These are phyloP conservation scores for Pisolithus marmoratus DNA, from an alignment of 768 basidiomycete genomes.

Conservation along the genomic window DNA sequence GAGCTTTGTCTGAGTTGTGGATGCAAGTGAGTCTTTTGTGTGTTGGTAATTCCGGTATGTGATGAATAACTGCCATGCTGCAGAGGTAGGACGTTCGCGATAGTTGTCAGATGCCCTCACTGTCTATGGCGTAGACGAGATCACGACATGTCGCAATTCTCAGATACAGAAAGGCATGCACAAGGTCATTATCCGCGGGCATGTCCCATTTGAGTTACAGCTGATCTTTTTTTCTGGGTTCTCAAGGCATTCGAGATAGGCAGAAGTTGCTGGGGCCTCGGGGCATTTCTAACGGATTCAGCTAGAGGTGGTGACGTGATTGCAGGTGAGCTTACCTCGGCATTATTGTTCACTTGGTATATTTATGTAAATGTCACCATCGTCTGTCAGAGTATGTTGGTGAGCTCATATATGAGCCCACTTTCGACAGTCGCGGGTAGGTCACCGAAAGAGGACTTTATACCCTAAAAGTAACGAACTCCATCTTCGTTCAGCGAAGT, in stretches of 20 bases:
- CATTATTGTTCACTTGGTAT: background rate
- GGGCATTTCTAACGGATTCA: conserved; percentile 45
- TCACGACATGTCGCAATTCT: conserved; percentile 41
- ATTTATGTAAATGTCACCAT: background rate
- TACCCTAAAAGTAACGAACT: background rate
- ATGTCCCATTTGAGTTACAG: background rate
- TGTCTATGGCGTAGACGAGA: conserved; percentile 17
- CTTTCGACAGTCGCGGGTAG: conserved; percentile 47
- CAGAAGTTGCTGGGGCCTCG: conserved; percentile 45
- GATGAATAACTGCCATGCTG: background rate
- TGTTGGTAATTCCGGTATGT: background rate
- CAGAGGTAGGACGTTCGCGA: background rate
- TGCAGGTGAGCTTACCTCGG: conserved; percentile 29
- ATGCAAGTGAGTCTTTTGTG: conserved; percentile 34
- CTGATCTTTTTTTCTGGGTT: conserved; percentile 4
- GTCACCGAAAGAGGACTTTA: conserved; percentile 13
- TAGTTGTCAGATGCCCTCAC: background rate
- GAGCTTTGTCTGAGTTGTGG: conserved; percentile 52
- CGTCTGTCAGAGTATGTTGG: conserved; percentile 55
- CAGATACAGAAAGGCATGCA: conserved; percentile 39
- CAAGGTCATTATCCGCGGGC: conserved; percentile 33
- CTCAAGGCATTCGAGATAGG: conserved; percentile 38
- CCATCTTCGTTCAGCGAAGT: conserved; percentile 30
- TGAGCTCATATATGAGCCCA: conserved; percentile 49
- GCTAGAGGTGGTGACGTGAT: conserved; percentile 43